Base-by-base conservation (phyloP, 2,329 filamentous ascomycete species). In the Colletotrichum higginsianum region DNA sequence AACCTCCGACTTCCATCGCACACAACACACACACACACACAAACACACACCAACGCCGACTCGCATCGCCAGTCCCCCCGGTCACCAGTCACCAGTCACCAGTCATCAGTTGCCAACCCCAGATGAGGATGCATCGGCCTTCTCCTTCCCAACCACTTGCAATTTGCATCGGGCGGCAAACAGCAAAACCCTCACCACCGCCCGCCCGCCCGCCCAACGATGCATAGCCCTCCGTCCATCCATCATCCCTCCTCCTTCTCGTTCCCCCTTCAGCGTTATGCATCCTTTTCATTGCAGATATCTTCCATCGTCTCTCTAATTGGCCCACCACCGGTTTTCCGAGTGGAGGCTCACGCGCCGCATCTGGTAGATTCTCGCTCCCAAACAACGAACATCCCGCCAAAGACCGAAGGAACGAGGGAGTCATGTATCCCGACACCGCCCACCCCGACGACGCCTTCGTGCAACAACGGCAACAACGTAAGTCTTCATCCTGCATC, bases 141-240 rank as follows among this genome's bases (percentile, higher is more conserved):
- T n/a, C 47, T 23, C 26, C 63, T 56, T 42, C 68, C 68, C 68
- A 71, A 71, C 68, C 68, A 71, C 68, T 66, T 61, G 44, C 26
- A 62, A 60, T 68, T 58, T 30, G n/a, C 6, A 21, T 16, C 38
- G 21, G n/a, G 35, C 50, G 18, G 1, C 65, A 67, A 62, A 40
- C 44, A 55, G 65, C 68, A 71, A 71, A 71, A 71, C 68, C 30
- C 58, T 23, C 65, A 63, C 38, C 30, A 68, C 57, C 26, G 40
- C 63, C 67, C 56, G 26, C 56, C 57, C 57, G 46, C 47, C 63
- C 70, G 65, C 23, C 66, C 61, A 52, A 52, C 61, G 26, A 65
- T 71, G 49, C 55, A 44, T 47, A 38, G 18, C 30, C 58, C 53
- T 53, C 49, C 57, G 13, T 58, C 53, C 49, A 46, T 30, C 30